Evolutionary conservation across 2,329 filamentous ascomycete genomes (phyloP), one percentile per base, ranked within the genome.

Genomic region (Bretziella fagacearum): DNA sequence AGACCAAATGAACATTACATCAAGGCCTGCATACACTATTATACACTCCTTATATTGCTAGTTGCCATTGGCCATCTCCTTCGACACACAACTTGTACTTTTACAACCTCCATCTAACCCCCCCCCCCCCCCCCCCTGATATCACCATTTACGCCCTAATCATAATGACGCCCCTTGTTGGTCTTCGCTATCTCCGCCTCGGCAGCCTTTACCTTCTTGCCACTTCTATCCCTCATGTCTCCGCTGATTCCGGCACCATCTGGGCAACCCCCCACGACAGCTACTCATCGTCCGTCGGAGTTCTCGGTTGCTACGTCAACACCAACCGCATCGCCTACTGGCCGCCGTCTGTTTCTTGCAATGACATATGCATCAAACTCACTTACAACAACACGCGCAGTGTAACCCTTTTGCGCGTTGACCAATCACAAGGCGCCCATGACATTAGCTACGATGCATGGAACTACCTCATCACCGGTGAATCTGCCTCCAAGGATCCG

Each of bases 361-460:
- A 67, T 61, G 65, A 70, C 56, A 64, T 77, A 54, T 77, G 73
- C 60, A 62, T 76, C 54, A 67, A 68, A 58, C 61, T 77, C 51
- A 65, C 62, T 48, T 61, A 69, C 57, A 61, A 57, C 36, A 68
- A 60, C 48, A 25, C 22, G 6, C 68, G 70, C 51, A 63, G 60
- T 32, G 58, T 79, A 48, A 65, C 74, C 54, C 70, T 84, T 46
- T 66, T 77, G 51, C 67, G 67, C 57, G 62, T 77, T 52, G 74
- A 77, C 62, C 59, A 63, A 44, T 76, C 72, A 0, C 64, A 62
- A 33, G 72, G 71, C 42, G 73, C 72, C 45, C 58, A 73, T 57
- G 74, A 77, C 59, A 68, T 77, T 61, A 68, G 63, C 49, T 77
- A 77, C 62, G 73, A 77, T 52, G 72, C 73, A 43, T 77, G 71